Evolutionary conservation across 2,329 filamentous ascomycete species (phyloP), one percentile per base, ranked within the genome.

Genomic region (Xylariaceae sp.): DNA sequence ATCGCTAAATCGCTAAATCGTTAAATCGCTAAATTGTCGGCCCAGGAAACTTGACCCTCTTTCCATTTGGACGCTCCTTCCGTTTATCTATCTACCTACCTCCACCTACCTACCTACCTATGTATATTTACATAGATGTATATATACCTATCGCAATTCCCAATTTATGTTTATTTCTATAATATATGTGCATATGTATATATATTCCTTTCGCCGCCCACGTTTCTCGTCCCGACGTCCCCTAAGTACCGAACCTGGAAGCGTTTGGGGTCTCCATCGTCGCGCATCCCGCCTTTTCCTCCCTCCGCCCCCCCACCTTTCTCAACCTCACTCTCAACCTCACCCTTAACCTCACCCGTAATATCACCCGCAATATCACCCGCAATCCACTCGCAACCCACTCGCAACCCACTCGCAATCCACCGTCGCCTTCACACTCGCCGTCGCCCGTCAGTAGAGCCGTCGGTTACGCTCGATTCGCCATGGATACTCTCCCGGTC

Each of bases 401-500:
- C 19, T 19, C 19, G 19, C 19, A 19, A 19, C 1, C 19, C 19
- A 19, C 37, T n/a, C 5, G 9, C 41, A 26, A 7, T 54, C 43
- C 30, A 43, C 40, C 53, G 46, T 31, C 32, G 49, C 37, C 44
- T 34, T 47, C 37, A 52, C 52, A 12, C 42, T 50, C 53, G 11
- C 48, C 44, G 31, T 50, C 43, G 32, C 46, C 42, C 6, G 29
- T 44, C 42, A 12, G 29, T 27, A 30, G 27, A 44, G 31, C 11
- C 26, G 31, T 26, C 42, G n/a, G 27, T 30, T 11, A 5, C 42
- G 42, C 27, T 30, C 43, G 43, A 42, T 51, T 50, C 42, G 43
- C 35, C 62, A 69, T 70, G 68, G 68, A 70, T 61, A 60, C 59
- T 50, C 59, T 75, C 49, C 73, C 73, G 2, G 65, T 68, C 46